Base-by-base conservation (phyloP, 768 basidiomycete genomes). In the Amanita pseudoporphyria region DNA sequence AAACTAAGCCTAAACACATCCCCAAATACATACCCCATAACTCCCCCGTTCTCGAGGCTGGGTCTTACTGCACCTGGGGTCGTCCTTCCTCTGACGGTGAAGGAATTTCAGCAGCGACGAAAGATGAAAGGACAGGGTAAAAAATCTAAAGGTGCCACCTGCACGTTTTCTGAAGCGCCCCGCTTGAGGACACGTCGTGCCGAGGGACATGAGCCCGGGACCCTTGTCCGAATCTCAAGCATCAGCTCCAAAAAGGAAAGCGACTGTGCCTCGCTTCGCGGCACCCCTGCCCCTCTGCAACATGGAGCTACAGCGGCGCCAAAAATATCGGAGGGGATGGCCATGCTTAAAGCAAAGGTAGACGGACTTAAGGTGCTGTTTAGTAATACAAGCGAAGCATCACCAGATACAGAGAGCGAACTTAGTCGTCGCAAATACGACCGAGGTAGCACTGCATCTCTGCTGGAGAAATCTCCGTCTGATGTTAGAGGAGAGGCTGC, bases 11-110 rank as follows among this genome's bases (percentile, higher is more conserved):
- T n/a, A n/a, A n/a, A n/a, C n/a, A 57, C 67, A n/a, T 30, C 62
- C 26, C n/a, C n/a, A n/a, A 64, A 61, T 38, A 52, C 66, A 1
- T 71, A 67, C 51, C 62, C 57, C 6, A 57, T 54, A 6, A 71
- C 64, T 1, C 74, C 74, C 3, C 64, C 62, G 21, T 76, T 76
- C 56, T 62, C 66, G 28, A 64, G 72, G 4, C 60, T 71, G 30
- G 61, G 67, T 12, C 56, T 74, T 9, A 52, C 62, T 2, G 53
- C 61, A 2, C 51, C 66, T 1, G 53, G 57, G 14, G 67, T 74
- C 13, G 64, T 74, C 6, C 60, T 76, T 32, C 74, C 72, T n/a
- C 53, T 73, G 2, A 61, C 67, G 18, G 68, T 68, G 6, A 64
- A 65, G 37, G 62, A 66, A 33, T 63, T 64, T 47, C 57, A 54